Conservation (phyloP, 257 asterid species). For the Solanum clarkiae region DNA sequence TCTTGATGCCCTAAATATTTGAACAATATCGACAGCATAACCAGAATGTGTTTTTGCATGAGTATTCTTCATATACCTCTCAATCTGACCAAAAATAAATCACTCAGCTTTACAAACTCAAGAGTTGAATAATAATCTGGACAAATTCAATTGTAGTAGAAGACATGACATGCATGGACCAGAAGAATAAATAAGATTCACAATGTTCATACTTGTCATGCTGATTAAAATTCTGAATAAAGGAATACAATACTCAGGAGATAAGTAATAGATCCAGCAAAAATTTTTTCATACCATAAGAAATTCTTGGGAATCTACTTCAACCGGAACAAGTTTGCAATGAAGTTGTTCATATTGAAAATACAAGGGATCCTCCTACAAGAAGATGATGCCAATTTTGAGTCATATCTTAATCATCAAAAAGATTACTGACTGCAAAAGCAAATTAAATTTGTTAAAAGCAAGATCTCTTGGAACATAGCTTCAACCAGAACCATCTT, state of each 20-base stretch:
- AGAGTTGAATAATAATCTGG: not conserved
- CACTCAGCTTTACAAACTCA: not conserved
- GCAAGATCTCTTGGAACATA: not conserved
- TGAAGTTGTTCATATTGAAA: conserved; percentile 64
- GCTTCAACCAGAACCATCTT: not conserved
- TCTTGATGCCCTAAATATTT: conserved; percentile 70
- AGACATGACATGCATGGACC: not conserved
- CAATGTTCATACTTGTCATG: not conserved
- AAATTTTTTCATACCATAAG: conserved; percentile 26
- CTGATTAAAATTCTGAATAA: not conserved
- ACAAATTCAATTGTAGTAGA: not conserved
- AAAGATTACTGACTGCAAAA: not conserved
- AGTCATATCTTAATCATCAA: not conserved
- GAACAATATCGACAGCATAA: conserved; percentile 56
- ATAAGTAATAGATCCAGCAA: conserved; percentile 8
- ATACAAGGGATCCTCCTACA: conserved; percentile 66
- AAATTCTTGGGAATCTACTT: conserved; percentile 46
- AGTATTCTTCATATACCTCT: conserved; percentile 69
- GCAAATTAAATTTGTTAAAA: not conserved
- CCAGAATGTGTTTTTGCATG: conserved; percentile 81
- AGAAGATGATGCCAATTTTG: not conserved
- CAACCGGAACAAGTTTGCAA: conserved; percentile 67
- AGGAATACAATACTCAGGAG: not conserved
- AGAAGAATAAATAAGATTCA: not conserved
- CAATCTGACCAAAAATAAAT: conserved; percentile 33